phyloP scores from a whole-genome alignment of 2,329 filamentous ascomycete genomes.

The Fonsecaea monophora region DNA sequence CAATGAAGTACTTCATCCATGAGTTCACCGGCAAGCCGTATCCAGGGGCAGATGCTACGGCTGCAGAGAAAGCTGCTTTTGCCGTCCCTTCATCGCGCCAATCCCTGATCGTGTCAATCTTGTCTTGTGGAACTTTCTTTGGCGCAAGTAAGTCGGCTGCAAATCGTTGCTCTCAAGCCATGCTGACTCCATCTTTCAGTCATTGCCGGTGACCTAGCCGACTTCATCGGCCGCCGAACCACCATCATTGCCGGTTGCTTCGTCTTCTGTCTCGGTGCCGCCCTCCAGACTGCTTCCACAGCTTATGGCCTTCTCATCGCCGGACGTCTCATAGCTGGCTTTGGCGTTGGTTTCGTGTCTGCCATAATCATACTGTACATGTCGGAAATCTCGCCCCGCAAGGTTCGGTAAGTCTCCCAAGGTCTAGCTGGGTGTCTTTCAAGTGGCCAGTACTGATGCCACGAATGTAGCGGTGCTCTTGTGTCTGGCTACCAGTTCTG shows the following conservation, averaged over 20 bases:
- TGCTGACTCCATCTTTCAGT: conserved; percentile 74
- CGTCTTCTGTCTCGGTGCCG: conserved; percentile 72
- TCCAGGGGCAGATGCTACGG: conserved; percentile 64
- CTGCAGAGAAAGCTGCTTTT: conserved; percentile 76
- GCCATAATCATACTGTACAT: conserved; percentile 85
- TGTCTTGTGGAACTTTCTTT: conserved; percentile 79
- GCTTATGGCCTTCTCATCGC: conserved; percentile 67
- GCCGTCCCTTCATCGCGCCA: conserved; percentile 56
- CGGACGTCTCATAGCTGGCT: conserved; percentile 75
- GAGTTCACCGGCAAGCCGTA: conserved; percentile 42
- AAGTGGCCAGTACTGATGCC: conserved; percentile 68
- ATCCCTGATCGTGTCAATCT: conserved; percentile 75
- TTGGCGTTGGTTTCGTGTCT: conserved; percentile 81
- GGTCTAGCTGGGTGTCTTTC: conserved; percentile 40
- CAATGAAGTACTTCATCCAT: conserved; percentile 25
- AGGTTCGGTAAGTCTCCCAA: conserved; percentile 25
- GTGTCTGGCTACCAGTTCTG: conserved; percentile 84
- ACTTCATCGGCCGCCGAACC: conserved; percentile 74
- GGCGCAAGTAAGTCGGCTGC: conserved; percentile 75
- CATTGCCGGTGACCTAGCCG: conserved; percentile 77
- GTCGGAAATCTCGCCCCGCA: conserved; percentile 69
- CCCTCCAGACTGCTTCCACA: conserved; percentile 66
- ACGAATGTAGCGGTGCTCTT: conserved; percentile 59
- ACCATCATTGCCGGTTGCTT: conserved; percentile 73
- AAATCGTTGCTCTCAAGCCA: conserved; percentile 63